A percentile compares a stretch with the other conserved stretches of the same genome.
These are phyloP conservation scores for Tetrahymena malaccensis DNA, from an alignment of 73 alveolate species.

Conservation along the genomic window DNA sequence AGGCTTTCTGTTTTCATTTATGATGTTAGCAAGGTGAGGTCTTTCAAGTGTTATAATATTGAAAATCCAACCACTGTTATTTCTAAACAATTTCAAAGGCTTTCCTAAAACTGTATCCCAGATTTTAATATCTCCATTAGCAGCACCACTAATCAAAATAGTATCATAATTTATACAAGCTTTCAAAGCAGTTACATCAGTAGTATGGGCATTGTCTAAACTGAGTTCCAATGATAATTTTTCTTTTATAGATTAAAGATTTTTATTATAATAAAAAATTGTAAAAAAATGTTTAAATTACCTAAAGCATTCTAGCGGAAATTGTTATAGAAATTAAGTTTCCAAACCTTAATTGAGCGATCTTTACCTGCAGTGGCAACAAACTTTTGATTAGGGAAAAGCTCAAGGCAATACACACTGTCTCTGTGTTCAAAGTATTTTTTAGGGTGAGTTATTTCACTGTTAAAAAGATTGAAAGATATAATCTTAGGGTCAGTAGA, in stretches of 20 bases:
- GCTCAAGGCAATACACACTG: constrained; percentile 9
- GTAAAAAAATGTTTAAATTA: background rate
- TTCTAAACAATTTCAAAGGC: background rate
- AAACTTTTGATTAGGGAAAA: constrained; percentile 7
- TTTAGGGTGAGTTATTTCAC: background rate
- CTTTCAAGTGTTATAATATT: constrained; percentile 31
- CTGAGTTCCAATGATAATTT: constrained; percentile 16
- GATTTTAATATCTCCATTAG: constrained; percentile 23
- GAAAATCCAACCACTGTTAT: constrained; percentile 34
- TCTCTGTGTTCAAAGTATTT: constrained; percentile 40
- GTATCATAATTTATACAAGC: background rate
- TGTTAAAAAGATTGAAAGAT: background rate
- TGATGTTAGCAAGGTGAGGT: background rate
- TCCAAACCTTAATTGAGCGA: constrained; percentile 19
- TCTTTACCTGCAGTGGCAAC: constrained; percentile 39
- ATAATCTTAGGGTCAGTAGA: background rate
- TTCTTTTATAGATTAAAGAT: background rate
- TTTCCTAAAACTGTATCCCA: constrained; percentile 32
- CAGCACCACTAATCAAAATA: constrained; percentile 14
- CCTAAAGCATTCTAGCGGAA: background rate
- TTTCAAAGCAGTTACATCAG: constrained; percentile 24
- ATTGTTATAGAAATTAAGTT: background rate
- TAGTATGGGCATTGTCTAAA: constrained; percentile 25
- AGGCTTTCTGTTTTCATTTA: background rate
- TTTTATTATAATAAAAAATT: background rate